Conservation (phyloP, 2,329 filamentous ascomycete species). For the Paracorniculantispora psalliotae region DNA sequence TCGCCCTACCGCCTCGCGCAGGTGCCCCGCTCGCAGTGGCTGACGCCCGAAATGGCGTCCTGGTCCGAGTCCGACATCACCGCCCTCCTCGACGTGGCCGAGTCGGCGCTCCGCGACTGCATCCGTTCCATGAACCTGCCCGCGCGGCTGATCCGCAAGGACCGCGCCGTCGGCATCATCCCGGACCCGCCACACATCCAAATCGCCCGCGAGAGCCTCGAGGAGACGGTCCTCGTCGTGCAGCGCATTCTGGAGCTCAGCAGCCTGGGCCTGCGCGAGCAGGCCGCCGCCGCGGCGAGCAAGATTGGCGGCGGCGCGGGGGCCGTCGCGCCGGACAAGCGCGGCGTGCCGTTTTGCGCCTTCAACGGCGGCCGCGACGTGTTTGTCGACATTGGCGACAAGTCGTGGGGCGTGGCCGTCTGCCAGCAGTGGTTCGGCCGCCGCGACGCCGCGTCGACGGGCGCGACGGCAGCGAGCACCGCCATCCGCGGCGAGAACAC, state of each 20-base stretch:
- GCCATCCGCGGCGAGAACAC: slow-evolving; percentile 69
- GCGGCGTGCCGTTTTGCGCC: slow-evolving; percentile 78
- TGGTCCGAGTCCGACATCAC: slow-evolving; percentile 76
- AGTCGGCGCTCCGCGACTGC: slow-evolving; percentile 77
- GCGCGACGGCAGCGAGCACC: slow-evolving; percentile 20
- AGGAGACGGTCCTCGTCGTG: slow-evolving; percentile 91
- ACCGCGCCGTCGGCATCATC: slow-evolving; percentile 76
- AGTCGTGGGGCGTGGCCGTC: slow-evolving; percentile 89
- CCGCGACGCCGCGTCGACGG: slow-evolving; percentile 6
- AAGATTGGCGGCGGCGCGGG: slow-evolving; percentile 10
- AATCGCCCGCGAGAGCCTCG: slow-evolving; percentile 81
- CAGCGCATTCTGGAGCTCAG: slow-evolving; percentile 88
- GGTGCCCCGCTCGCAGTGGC: slow-evolving; percentile 63
- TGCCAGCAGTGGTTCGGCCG: slow-evolving; percentile 86
- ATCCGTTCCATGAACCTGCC: slow-evolving; percentile 73
- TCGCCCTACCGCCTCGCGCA: slow-evolving; percentile 64
- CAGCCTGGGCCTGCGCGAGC: slow-evolving; percentile 41
- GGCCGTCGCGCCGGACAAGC: background rate
- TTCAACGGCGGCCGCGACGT: slow-evolving; percentile 98
- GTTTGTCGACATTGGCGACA: slow-evolving; percentile 98
- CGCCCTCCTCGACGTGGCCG: slow-evolving; percentile 81
- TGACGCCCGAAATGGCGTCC: slow-evolving; percentile 69
- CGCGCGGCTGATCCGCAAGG: slow-evolving; percentile 78
- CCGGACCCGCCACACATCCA: slow-evolving; percentile 58
- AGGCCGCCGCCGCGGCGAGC: slow-evolving; percentile 21